These are phyloP conservation scores for Alternaria metachromatica DNA, from an alignment of 2,329 filamentous ascomycete genomes.

Conservation along the genomic window DNA sequence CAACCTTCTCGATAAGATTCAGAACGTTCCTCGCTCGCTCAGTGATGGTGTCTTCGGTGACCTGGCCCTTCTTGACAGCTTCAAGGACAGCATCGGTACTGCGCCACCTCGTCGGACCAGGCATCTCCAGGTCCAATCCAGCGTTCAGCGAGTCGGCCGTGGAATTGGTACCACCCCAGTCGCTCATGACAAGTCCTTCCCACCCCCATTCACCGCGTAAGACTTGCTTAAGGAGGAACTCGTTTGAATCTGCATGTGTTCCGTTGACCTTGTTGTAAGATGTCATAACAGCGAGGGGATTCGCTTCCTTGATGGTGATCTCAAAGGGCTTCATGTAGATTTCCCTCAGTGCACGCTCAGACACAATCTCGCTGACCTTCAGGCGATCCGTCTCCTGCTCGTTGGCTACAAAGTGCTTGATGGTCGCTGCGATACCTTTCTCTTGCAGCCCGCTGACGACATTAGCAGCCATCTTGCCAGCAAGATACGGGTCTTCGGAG, in stretches of 20 bases:
- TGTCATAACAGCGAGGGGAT: constrained; percentile 73
- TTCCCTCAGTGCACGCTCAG: constrained; percentile 64
- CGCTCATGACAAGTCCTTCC: constrained; percentile 70
- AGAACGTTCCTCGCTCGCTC: constrained; percentile 47
- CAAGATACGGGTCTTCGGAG: constrained; percentile 71
- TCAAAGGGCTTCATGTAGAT: constrained; percentile 68
- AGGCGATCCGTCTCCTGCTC: constrained; percentile 74
- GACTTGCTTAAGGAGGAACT: constrained; percentile 69
- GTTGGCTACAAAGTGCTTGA: constrained; percentile 76
- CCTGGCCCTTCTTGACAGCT: constrained; percentile 56
- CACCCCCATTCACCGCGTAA: constrained; percentile 77
- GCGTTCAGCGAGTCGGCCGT: constrained; percentile 45
- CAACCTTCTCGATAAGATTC: constrained; percentile 72
- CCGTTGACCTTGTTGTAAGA: constrained; percentile 79
- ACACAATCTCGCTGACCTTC: constrained; percentile 58
- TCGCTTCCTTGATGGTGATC: constrained; percentile 73
- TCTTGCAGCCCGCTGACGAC: constrained; percentile 68
- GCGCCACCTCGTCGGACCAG: constrained; percentile 67
- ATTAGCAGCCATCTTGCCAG: constrained; percentile 70
- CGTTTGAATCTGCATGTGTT: constrained; percentile 69
- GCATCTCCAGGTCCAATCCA: constrained; percentile 49
- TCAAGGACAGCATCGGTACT: constrained; percentile 67
- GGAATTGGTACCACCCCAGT: constrained; percentile 62
- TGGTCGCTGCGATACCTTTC: constrained; percentile 70
- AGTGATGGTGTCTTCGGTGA: constrained; percentile 47